A percentile compares a stretch with the other conserved stretches of the same genome.
Evolutionary conservation across 345 rosid genomes (phyloP).

Genomic region (Populus nigra): DNA sequence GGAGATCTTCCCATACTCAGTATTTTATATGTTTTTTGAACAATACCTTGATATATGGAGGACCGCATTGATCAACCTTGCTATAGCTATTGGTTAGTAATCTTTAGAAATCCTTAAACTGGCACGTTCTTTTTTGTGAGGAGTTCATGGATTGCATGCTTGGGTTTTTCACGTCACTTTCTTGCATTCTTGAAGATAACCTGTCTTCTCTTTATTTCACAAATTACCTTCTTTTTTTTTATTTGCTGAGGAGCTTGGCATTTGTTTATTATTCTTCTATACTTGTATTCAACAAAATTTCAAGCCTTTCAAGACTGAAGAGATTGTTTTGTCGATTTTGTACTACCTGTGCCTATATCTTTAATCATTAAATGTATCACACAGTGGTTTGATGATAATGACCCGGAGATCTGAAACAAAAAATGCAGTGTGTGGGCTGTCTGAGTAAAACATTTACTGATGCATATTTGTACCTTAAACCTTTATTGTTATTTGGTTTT

Average conservation of each 20-base stretch:
- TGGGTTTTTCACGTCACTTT: not conserved
- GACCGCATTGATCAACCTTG: slow-evolving; percentile 87
- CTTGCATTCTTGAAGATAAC: not conserved
- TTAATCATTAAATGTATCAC: not conserved
- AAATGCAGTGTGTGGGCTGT: not conserved
- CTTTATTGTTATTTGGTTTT: not conserved
- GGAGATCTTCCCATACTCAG: slow-evolving; percentile 95
- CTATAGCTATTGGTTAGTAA: slow-evolving; percentile 88
- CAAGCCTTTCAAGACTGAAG: not conserved
- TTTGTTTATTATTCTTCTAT: not conserved
- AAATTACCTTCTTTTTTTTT: not conserved
- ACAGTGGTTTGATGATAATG: not conserved
- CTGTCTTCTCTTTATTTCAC: not conserved
- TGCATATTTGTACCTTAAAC: not conserved
- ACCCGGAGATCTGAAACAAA: no score
- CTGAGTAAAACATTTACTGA: not conserved
- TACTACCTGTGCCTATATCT: not conserved
- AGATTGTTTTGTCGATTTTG: not conserved
- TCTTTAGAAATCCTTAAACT: slow-evolving; percentile 9
- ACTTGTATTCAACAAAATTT: not conserved
- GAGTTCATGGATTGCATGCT: not conserved
- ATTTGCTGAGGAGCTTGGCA: not conserved
- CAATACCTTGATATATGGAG: slow-evolving; percentile 98
- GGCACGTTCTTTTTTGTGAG: slow-evolving; percentile 1
- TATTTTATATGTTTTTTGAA: slow-evolving; percentile 96